A percentile compares a stretch with the other conserved stretches of the same genome.
These are phyloP conservation scores for Kazachstania africana DNA, from an alignment of 805 yeast species.

Conservation along the genomic window DNA sequence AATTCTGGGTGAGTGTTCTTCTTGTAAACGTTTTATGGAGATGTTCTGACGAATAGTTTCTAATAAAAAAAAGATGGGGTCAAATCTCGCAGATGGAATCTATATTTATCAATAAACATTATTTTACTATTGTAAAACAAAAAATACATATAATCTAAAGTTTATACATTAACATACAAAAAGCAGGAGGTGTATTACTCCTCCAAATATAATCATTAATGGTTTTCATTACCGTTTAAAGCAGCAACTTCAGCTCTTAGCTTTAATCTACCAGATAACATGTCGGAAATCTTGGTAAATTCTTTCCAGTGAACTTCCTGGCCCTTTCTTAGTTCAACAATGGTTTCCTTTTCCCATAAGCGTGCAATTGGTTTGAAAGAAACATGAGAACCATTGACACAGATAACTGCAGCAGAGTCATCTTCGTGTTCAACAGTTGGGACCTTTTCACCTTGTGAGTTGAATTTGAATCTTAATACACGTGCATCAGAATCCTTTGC, in stretches of 20 bases:
- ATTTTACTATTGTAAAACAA: too few relatives aligned
- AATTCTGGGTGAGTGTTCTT: too few relatives aligned
- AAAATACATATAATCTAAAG: too few relatives aligned
- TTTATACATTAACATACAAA: too few relatives aligned
- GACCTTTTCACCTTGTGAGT: conserved; percentile 35
- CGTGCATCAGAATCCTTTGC: conserved; percentile 29
- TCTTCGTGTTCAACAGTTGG: conserved; percentile 33
- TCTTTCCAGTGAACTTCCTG: conserved; percentile 56
- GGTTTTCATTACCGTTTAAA: conserved; percentile 1
- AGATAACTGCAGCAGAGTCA: conserved; percentile 48
- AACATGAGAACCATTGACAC: conserved; percentile 57
- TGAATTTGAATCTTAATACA: conserved; percentile 40
- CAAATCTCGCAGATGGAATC: too few relatives aligned
- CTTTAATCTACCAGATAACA: conserved; percentile 58
- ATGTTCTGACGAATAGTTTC: too few relatives aligned
- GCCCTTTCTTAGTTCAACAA: conserved; percentile 54
- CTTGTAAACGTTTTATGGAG: too few relatives aligned
- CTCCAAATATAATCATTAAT: too few relatives aligned
- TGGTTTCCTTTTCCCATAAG: conserved; percentile 51
- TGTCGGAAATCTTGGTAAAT: conserved; percentile 47
- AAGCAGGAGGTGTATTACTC: too few relatives aligned
- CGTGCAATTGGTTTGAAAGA: conserved; percentile 43
- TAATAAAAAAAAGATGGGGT: too few relatives aligned
- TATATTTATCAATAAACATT: too few relatives aligned
- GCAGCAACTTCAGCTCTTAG: conserved; percentile 33